Conservation (phyloP, 129 eudicot species). For the Tanacetum coccineum region DNA sequence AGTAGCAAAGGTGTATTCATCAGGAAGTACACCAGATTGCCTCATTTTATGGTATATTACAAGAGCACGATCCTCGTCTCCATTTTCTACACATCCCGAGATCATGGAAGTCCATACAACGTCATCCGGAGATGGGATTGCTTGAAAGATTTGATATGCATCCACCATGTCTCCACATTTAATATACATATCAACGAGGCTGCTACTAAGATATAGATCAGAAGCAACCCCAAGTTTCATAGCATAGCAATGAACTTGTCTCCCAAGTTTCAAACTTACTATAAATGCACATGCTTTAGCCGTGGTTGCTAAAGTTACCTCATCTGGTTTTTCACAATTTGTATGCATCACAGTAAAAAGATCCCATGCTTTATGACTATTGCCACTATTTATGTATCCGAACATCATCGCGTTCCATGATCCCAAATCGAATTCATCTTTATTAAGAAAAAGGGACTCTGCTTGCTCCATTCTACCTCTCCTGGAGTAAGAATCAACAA, state of each 20-base stretch:
- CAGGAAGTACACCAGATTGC: conserved; percentile 39
- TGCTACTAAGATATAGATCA: conserved; percentile 32
- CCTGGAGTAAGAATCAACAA: conserved; percentile 39
- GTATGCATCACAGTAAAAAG: conserved; percentile 31
- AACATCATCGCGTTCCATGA: conserved; percentile 46
- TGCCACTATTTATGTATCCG: conserved; percentile 34
- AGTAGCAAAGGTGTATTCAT: conserved; percentile 49
- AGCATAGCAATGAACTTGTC: conserved; percentile 38
- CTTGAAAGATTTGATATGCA: conserved; percentile 35
- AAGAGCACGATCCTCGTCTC: conserved; percentile 39
- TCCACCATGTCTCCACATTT: conserved; percentile 40
- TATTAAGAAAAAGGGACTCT: conserved; percentile 28
- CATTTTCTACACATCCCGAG: conserved; percentile 48
- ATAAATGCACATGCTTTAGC: conserved; percentile 34
- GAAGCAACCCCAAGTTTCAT: conserved; percentile 32
- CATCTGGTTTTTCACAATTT: conserved; percentile 39
- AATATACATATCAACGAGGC: conserved; percentile 44
- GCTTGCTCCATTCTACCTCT: conserved; percentile 37
- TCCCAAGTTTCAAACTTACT: conserved; percentile 30
- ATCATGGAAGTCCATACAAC: conserved; percentile 50
- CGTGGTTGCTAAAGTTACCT: conserved; percentile 38
- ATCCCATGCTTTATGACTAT: conserved; percentile 37
- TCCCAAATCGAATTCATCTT: conserved; percentile 38
- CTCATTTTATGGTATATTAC: conserved; percentile 41
- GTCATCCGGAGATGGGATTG: conserved; percentile 39